A percentile compares a stretch with the other conserved stretches of the same genome.
These are phyloP conservation scores for Inga laurina DNA, from an alignment of 306 rosid genomes.

Conservation along the genomic window DNA sequence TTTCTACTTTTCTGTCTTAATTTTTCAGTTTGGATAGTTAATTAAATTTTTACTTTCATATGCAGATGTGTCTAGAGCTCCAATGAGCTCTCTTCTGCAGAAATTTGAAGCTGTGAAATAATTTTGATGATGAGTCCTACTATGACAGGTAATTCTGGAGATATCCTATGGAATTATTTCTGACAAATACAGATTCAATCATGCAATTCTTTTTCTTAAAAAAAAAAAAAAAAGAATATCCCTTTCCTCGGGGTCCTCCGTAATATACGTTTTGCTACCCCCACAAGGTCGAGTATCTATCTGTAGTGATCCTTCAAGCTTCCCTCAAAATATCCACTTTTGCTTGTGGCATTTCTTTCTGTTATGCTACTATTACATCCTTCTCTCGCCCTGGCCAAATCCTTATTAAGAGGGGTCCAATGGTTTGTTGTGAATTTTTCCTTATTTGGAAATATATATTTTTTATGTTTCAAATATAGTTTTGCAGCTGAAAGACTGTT, in stretches of 20 bases:
- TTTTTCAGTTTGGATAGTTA: not conserved
- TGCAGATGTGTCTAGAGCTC: not conserved
- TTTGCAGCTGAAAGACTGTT: no score
- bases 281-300: not conserved
- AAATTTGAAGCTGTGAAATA: constrained; percentile 7
- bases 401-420: no score
- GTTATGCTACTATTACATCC: no score
- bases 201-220: not conserved
- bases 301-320: not conserved
- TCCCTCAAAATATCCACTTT: not conserved
- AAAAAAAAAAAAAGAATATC: not conserved
- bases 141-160: not conserved
- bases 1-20: not conserved
- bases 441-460: no score
- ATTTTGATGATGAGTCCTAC: not conserved
- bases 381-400: no score
- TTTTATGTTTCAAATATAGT: no score
- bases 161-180: constrained; percentile 2
- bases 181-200: not conserved
- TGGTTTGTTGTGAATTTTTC: no score
- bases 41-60: not conserved
- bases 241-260: no score
- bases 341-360: no score
- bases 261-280: not conserved
- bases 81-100: not conserved